Percentiles rank a stretch among this genome's conserved stretches.
These are phyloP conservation scores for Colletotrichum sp. DNA, from an alignment of 2,329 filamentous ascomycete genomes.

Conservation along the genomic window DNA sequence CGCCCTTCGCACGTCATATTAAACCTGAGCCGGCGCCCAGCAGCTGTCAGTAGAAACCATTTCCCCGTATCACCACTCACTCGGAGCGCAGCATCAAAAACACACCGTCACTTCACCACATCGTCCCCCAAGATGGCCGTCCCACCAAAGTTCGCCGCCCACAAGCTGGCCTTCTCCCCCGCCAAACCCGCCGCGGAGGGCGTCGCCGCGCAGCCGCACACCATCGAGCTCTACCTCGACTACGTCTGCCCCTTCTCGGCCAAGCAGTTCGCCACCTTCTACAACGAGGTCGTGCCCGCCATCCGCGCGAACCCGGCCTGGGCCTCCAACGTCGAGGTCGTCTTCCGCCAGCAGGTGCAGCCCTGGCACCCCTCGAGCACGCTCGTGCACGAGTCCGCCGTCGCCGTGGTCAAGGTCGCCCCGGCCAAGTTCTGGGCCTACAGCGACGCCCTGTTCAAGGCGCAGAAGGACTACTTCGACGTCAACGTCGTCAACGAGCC, in stretches of 20 bases:
- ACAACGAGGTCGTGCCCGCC: constrained; percentile 66
- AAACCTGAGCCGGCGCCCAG: constrained; percentile 9
- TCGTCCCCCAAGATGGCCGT: constrained; percentile 64
- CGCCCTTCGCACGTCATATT: constrained; percentile 1
- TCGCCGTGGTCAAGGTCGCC: constrained; percentile 76
- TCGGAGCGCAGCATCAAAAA: not conserved
- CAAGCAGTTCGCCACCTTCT: constrained; percentile 78
- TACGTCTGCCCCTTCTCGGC: constrained; percentile 83
- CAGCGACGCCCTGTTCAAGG: constrained; percentile 66
- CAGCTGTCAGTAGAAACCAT: not conserved
- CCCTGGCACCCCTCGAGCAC: constrained; percentile 93
- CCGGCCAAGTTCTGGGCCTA: constrained; percentile 83
- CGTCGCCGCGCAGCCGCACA: constrained; percentile 56
- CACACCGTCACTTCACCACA: not conserved
- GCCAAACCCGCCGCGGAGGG: constrained; percentile 34
- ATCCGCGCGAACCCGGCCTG: constrained; percentile 65
- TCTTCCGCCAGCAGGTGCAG: constrained; percentile 92
- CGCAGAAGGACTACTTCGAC: constrained; percentile 84
- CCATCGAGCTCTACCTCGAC: constrained; percentile 76
- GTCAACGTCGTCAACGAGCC: constrained; percentile 82
- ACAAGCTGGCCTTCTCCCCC: constrained; percentile 62
- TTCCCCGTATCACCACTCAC: not conserved
- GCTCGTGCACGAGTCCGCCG: constrained; percentile 80
- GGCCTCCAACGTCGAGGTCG: constrained; percentile 66
- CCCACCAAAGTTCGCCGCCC: constrained; percentile 77